phyloP scores from a whole-genome alignment of 352 stramenopile genomes.

The Globisporangium nunn region DNA sequence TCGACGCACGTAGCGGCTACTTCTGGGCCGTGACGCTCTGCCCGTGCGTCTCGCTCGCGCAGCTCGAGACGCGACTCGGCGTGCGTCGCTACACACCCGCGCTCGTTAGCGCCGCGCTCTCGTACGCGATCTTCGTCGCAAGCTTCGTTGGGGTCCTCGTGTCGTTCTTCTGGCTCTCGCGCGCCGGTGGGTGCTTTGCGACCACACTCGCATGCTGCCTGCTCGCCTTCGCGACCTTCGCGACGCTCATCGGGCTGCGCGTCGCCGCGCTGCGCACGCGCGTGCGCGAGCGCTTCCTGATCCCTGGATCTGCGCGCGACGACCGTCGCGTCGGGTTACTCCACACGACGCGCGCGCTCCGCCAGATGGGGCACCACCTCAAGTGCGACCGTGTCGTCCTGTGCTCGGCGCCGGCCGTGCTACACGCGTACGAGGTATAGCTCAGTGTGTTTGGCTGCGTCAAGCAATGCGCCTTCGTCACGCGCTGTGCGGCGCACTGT shows the following conservation, averaged over 20 bases:
- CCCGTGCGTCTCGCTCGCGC: slow-evolving; percentile 21
- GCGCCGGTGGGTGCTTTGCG: not conserved
- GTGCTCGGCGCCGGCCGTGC: too few species aligned
- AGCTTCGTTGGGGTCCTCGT: too few species aligned
- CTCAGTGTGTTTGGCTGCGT: too few species aligned
- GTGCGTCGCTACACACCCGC: slow-evolving; percentile 14
- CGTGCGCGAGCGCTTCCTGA: not conserved
- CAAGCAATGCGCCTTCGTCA: too few species aligned
- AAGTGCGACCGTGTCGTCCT: slow-evolving; percentile 3
- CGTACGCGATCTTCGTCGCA: too few species aligned
- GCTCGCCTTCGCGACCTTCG: too few species aligned
- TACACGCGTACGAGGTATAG: too few species aligned
- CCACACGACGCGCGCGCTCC: slow-evolving; percentile 19
- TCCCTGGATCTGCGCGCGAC: not conserved
- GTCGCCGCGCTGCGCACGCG: not conserved
- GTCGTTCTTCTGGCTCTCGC: too few species aligned
- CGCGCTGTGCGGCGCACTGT: too few species aligned
- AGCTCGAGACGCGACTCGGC: slow-evolving; percentile 23
- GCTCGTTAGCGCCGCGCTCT: too few species aligned
- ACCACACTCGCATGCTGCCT: not conserved
- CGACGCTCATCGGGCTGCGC: not conserved
- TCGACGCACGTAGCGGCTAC: too few species aligned
- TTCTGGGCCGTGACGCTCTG: slow-evolving; percentile 5
- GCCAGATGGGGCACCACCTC: slow-evolving; percentile 29
- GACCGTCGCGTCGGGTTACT: slow-evolving; percentile 7